A percentile compares a stretch with the other conserved stretches of the same genome.
Conservation (phyloP, 1,284 basidiomycete species). For the Rhizoctonia solani region DNA sequence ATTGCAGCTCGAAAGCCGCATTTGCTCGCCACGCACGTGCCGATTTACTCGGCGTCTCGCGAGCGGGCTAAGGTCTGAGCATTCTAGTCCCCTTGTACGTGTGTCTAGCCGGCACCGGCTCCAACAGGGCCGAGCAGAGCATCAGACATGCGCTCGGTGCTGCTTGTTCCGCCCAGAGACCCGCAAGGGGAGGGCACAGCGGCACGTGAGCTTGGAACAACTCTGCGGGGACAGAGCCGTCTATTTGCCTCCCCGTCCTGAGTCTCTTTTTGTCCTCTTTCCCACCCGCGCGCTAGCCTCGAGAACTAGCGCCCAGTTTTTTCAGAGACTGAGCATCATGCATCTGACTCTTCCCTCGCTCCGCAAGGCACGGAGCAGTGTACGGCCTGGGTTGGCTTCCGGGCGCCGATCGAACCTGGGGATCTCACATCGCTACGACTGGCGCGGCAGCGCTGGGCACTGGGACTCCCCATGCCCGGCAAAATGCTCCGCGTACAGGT, state of each 20-base stretch:
- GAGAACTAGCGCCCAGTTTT: neutral
- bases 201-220: conserved; percentile 28
- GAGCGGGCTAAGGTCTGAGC: conserved; percentile 35
- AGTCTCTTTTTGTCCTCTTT: conserved; percentile 1
- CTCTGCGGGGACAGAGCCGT: conserved; percentile 31
- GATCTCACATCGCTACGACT: no score
- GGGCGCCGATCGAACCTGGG: no score
- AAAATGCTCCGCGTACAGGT: no score
- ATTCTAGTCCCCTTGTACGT: conserved; percentile 24
- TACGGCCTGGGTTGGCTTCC: no score
- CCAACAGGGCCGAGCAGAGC: conserved; percentile 29
- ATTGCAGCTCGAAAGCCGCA: conserved; percentile 30
- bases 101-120: conserved; percentile 34
- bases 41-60: conserved; percentile 11
- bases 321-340: neutral
- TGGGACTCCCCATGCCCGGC: no score
- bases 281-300: conserved; percentile 6
- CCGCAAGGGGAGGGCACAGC: conserved; percentile 25
- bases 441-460: no score
- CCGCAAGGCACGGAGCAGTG: no score
- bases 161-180: conserved; percentile 10
- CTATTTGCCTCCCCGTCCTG: neutral
- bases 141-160: conserved; percentile 33
- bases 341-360: no score
- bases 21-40: conserved; percentile 29